Conservation (phyloP, 805 yeast genomes). For the Metschnikowia kunwiensis region DNA sequence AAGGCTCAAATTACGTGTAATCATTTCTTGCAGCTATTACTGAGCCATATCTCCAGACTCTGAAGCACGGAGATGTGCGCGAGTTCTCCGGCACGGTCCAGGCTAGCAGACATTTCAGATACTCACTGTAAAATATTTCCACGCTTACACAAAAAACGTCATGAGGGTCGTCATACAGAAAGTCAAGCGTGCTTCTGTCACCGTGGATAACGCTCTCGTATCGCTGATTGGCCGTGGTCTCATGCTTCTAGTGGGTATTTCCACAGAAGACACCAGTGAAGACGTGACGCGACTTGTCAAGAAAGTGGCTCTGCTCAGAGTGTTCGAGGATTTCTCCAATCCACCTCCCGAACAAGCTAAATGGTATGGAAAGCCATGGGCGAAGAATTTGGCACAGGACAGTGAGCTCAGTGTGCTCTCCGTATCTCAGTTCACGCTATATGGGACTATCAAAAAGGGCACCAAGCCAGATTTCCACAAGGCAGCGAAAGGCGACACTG, state of each 20-base stretch:
- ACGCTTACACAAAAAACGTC: too few species aligned
- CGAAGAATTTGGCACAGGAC: conserved; percentile 57
- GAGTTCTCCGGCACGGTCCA: too few species aligned
- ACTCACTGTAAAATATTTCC: too few species aligned
- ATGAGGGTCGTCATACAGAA: conserved; percentile 92
- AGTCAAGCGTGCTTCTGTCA: conserved; percentile 85
- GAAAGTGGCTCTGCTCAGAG: conserved; percentile 60
- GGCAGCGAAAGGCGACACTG: conserved; percentile 77
- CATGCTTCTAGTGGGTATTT: conserved; percentile 79
- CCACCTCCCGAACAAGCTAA: conserved; percentile 39
- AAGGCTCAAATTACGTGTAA: too few species aligned
- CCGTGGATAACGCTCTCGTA: conserved; percentile 67
- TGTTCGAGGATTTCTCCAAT: conserved; percentile 62
- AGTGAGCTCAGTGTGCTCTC: conserved; percentile 71
- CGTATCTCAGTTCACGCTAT: conserved; percentile 89
- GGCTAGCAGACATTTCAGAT: too few species aligned
- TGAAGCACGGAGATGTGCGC: too few species aligned
- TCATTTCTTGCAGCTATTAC: too few species aligned
- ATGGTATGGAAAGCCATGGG: conserved; percentile 74
- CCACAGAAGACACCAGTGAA: conserved; percentile 68
- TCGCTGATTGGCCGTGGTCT: conserved; percentile 78
- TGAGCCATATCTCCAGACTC: too few species aligned
- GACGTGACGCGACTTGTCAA: conserved; percentile 69
- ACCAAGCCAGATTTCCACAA: conserved; percentile 92
- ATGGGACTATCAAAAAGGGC: conserved; percentile 84